Base-by-base conservation (phyloP, 2,329 filamentous ascomycete species). In the Phyllosticta capitalensis region DNA sequence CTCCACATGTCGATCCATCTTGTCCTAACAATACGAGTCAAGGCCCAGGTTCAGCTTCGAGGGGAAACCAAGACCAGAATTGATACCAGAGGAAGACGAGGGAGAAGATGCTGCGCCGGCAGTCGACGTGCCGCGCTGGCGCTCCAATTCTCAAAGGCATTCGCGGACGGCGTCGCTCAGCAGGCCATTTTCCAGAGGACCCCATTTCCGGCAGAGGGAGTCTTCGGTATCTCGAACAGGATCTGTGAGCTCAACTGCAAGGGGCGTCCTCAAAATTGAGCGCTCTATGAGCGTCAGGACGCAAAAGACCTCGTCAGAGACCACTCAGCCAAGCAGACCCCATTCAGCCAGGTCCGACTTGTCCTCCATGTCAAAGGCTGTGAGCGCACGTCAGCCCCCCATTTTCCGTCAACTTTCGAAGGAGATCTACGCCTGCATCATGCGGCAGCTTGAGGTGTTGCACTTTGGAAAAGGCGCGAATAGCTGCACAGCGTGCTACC, bases 351-450 rank as follows among this genome's bases (percentile, higher is more conserved):
- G 38, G n/a, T 45, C 38, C 38, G 38, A 45, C 38, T 45, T 45
- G 38, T 45, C 38, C 38, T 19, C 14, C 38, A n/a, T 45, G 7
- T 60, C 58, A 3, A 55, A 55, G 5, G 17, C 53, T 12, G 26
- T 26, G 21, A 55, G 49, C 14, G 28, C 53, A 60, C 56, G 54
- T 20, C 67, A 72, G 1, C 63, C 65, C 2, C 65, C 65, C n/a
- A 53, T 75, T 0, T 76, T 80, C 64, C 75, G 78, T 61, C 72
- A 72, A 19, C 64, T 84, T 6, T 81, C 82, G 0, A 69, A 74
- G 52, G 78, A 81, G 61, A 77, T 84, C 4, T 83, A 82, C 62
- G 77, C 81, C 59, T 79, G 76, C 60, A 81, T 85, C 45, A 63
- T 83, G 10, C 69, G 74, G 33, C 78, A 82, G 59, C 66, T 84